These are phyloP conservation scores for Cytospora paraplurivora DNA, from an alignment of 2,329 filamentous ascomycete species.

Conservation along the genomic window DNA sequence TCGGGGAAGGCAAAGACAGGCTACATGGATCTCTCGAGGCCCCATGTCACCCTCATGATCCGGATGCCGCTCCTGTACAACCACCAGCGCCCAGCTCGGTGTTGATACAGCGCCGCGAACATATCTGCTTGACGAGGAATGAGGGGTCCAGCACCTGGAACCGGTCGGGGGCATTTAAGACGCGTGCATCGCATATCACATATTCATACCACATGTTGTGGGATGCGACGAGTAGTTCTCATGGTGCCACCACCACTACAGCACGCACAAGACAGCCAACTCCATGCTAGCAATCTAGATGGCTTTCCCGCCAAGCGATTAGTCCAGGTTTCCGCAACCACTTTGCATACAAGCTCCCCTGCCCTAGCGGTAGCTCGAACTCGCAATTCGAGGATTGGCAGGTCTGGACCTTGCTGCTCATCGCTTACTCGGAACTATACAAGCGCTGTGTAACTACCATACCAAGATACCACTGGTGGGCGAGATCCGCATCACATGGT, in stretches of 20 bases:
- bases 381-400: conserved; percentile 5
- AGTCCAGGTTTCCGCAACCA: background rate
- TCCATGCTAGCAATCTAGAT: background rate
- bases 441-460: conserved; percentile 18
- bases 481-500: conserved; percentile 3
- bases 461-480: conserved; percentile 9
- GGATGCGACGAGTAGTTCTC: conserved; percentile 1
- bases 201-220: conserved; percentile 21
- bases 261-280: conserved; percentile 7
- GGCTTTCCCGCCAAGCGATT: background rate
- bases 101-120: background rate
- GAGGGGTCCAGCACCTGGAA: conserved; percentile 6
- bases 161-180: conserved; percentile 15
- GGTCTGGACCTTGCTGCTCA: background rate
- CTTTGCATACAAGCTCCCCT: conserved; percentile 5
- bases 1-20: conserved; percentile 4
- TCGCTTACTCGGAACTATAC: conserved; percentile 12
- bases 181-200: conserved; percentile 17
- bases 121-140: background rate
- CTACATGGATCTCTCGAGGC: conserved; percentile 14
- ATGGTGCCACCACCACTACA: conserved; percentile 10
- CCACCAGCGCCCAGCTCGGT: background rate
- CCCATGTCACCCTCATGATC: conserved; percentile 11
- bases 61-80: background rate
- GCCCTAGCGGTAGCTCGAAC: conserved; percentile 1